These are phyloP conservation scores for Penicillium paneum DNA, from an alignment of 2,329 filamentous ascomycete genomes.

Conservation along the genomic window DNA sequence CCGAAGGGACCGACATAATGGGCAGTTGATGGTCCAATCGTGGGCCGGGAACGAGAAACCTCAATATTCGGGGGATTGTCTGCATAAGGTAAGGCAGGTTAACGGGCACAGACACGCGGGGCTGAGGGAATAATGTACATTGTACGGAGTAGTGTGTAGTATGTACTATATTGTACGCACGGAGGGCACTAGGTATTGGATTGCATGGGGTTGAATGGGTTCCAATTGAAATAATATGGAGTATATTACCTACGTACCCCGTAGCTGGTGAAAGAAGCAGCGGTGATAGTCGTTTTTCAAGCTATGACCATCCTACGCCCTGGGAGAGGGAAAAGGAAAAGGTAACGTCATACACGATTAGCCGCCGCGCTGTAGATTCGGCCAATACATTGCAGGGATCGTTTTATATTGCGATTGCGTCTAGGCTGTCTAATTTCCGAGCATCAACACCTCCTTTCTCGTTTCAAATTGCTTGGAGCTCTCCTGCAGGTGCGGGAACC, in stretches of 20 bases:
- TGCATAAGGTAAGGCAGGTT: not conserved
- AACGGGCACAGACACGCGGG: not conserved
- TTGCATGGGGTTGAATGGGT: conserved; percentile 14
- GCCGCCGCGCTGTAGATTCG: not conserved
- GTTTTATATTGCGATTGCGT: not conserved
- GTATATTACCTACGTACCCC: not conserved
- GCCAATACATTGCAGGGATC: not conserved
- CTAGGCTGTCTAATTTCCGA: not conserved
- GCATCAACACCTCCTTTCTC: conserved; percentile 2
- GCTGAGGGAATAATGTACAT: not conserved
- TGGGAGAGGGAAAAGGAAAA: not conserved
- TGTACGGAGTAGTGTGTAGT: not conserved
- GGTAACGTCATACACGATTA: not conserved
- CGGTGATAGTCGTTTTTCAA: not conserved
- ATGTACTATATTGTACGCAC: not conserved
- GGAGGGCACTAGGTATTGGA: not conserved
- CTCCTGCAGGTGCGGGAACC: conserved; percentile 19
- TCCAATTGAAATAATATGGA: not conserved
- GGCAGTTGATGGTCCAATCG: not conserved
- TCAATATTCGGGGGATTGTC: not conserved
- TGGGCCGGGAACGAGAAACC: not conserved
- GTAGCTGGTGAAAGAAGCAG: not conserved
- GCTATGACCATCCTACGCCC: not conserved
- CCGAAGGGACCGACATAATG: not conserved
- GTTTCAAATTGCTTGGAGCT: conserved; percentile 16